These are phyloP conservation scores for Cymbidium sinense DNA, from an alignment of 106 monocot genomes.

Conservation along the genomic window DNA sequence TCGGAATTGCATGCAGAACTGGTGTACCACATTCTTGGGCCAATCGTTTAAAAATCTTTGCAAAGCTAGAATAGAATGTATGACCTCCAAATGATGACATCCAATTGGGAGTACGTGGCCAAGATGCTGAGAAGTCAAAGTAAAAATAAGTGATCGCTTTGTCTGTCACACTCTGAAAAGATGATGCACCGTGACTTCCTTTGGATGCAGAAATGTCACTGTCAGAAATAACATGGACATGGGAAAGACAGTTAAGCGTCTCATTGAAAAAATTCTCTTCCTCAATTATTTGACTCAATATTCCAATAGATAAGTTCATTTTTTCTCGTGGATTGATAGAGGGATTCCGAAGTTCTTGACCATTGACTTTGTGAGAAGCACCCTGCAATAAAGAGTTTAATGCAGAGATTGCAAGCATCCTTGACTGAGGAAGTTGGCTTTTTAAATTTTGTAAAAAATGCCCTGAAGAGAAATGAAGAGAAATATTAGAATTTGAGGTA, in stretches of 20 bases:
- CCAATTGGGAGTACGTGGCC: slow-evolving; percentile 97
- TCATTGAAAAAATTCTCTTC: slow-evolving; percentile 74
- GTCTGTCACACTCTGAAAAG: slow-evolving; percentile 74
- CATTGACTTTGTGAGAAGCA: slow-evolving; percentile 31
- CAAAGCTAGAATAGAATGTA: slow-evolving; percentile 87
- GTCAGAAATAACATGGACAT: slow-evolving; percentile 82
- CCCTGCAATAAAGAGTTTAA: slow-evolving; percentile 75
- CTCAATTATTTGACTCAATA: slow-evolving; percentile 48
- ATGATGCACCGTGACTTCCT: slow-evolving; percentile 49
- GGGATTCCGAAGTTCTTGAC: slow-evolving; percentile 19
- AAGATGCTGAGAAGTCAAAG: slow-evolving; percentile 91
- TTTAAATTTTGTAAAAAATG: slow-evolving; percentile 86
- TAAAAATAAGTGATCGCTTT: slow-evolving; percentile 90
- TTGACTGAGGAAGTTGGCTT: slow-evolving; percentile 89
- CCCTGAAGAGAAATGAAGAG: slow-evolving; percentile 34
- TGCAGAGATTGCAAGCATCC: slow-evolving; percentile 97
- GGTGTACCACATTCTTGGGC: slow-evolving; percentile 83
- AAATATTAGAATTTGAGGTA: slow-evolving; percentile 8
- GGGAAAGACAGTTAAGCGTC: slow-evolving; percentile 81
- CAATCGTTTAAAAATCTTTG: slow-evolving; percentile 82
- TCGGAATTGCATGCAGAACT: slow-evolving; percentile 42
- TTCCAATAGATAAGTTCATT: slow-evolving; percentile 13
- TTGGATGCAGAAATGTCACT: slow-evolving; percentile 55
- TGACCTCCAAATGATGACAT: slow-evolving; percentile 55
- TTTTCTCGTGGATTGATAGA: slow-evolving; percentile 23